A percentile compares a stretch with the other conserved stretches of the same genome.
Conservation (phyloP, 805 yeast genomes). For the Spencermartinsiella europaea region DNA sequence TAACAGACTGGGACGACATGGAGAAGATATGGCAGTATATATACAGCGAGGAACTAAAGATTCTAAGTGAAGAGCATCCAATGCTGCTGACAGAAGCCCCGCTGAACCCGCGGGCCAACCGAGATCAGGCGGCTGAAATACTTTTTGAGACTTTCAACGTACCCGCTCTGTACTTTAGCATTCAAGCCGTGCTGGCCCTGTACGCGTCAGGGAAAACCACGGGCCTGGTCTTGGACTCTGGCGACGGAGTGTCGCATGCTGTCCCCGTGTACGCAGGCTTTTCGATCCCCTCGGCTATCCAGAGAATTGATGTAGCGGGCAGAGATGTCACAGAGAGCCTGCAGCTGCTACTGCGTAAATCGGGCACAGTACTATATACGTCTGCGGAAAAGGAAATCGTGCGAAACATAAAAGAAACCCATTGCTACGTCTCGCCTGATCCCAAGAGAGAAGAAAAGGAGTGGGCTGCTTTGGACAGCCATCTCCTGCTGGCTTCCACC, state of each 20-base stretch:
- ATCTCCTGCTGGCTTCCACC: constrained; percentile 10
- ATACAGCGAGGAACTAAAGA: constrained; percentile 51
- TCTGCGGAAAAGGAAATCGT: constrained; percentile 83
- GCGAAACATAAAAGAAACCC: constrained; percentile 67
- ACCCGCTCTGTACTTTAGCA: constrained; percentile 67
- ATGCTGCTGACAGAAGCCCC: constrained; percentile 86
- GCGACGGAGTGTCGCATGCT: constrained; percentile 85
- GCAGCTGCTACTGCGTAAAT: constrained; percentile 59
- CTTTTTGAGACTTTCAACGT: constrained; percentile 68
- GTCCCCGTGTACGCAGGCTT: constrained; percentile 92
- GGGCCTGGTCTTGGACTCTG: constrained; percentile 84
- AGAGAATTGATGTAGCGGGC: constrained; percentile 79
- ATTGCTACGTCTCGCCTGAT: constrained; percentile 60
- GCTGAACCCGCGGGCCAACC: constrained; percentile 58
- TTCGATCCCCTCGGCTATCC: constrained; percentile 64
- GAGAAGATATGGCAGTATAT: constrained; percentile 74
- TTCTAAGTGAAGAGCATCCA: constrained; percentile 77
- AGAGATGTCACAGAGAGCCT: constrained; percentile 76
- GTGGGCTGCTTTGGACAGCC: constrained; percentile 20
- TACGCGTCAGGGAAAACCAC: constrained; percentile 90
- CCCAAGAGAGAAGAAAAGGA: constrained; percentile 49
- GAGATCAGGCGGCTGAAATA: constrained; percentile 58
- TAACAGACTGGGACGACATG: constrained; percentile 81
- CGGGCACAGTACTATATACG: constrained; percentile 61
- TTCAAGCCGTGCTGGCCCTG: constrained; percentile 75